These are phyloP conservation scores for Talaromyces sp. DNA, from an alignment of 2,329 filamentous ascomycete species.

Conservation along the genomic window DNA sequence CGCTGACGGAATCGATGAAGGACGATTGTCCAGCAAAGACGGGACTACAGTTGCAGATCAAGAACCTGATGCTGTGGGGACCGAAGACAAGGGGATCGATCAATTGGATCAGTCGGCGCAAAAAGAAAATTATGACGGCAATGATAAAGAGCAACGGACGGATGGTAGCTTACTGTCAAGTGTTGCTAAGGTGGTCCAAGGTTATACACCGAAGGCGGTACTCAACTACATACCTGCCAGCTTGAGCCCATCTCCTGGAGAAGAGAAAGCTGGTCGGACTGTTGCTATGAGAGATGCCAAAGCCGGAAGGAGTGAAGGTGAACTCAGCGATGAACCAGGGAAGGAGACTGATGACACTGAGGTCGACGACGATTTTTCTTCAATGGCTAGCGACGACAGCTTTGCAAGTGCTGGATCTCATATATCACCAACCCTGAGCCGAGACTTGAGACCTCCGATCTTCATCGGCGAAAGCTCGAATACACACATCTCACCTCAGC, in stretches of 20 bases:
- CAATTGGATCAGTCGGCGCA: slow-evolving; percentile 8
- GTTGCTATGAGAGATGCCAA: background rate
- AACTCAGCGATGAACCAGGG: background rate
- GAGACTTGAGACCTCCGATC: background rate
- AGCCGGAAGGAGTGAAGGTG: background rate
- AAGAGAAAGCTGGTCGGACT: background rate
- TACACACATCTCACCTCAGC: background rate
- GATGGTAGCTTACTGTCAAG: slow-evolving; percentile 33
- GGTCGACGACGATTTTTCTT: slow-evolving; percentile 22
- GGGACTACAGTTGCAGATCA: slow-evolving; percentile 6
- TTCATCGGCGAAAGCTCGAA: background rate
- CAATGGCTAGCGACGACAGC: slow-evolving; percentile 25
- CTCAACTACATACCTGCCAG: slow-evolving; percentile 46
- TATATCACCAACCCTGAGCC: background rate
- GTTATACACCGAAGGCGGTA: slow-evolving; percentile 51
- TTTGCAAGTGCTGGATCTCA: slow-evolving; percentile 32
- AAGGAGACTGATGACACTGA: background rate
- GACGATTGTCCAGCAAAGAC: slow-evolving; percentile 3
- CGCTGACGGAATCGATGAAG: background rate
- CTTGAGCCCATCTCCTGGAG: slow-evolving; percentile 20
- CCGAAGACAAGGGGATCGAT: slow-evolving; percentile 1
- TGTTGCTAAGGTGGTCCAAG: slow-evolving; percentile 39
- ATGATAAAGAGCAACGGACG: slow-evolving; percentile 22
- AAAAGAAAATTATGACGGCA: slow-evolving; percentile 8
- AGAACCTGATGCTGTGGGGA: slow-evolving; percentile 4